Conservation (phyloP, 176 grass and related monocot species). For the Eragrostis curvula region DNA sequence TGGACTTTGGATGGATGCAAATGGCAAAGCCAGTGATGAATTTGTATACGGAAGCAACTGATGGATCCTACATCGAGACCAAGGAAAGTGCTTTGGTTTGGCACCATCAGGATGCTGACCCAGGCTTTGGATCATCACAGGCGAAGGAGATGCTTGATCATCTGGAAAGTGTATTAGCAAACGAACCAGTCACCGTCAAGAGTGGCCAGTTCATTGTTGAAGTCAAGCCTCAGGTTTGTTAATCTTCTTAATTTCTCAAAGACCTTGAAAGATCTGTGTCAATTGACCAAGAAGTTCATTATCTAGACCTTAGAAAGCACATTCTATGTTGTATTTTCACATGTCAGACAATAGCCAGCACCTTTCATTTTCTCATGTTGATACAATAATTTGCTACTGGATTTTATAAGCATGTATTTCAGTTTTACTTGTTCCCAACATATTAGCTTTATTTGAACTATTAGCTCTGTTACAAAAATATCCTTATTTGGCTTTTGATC, state of each 20-base stretch:
- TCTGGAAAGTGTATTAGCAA: constrained; percentile 92
- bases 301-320: not conserved
- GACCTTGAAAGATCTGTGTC: not conserved
- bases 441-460: not conserved
- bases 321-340: constrained; percentile 9
- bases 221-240: constrained; percentile 97
- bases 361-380: constrained; percentile 1
- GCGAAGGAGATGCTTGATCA: constrained; percentile 99
- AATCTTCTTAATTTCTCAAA: constrained; percentile 21
- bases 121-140: constrained; percentile 89
- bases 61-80: constrained; percentile 82
- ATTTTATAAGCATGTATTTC: not conserved
- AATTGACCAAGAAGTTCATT: constrained; percentile 21
- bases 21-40: constrained; percentile 97
- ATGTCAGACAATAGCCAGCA: constrained; percentile 5
- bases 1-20: constrained; percentile 92
- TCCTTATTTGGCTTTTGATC: not conserved
- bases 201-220: constrained; percentile 98
- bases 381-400: not conserved
- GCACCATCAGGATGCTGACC: constrained; percentile 97
- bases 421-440: constrained; percentile 18
- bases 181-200: constrained; percentile 95
- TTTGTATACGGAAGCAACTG: constrained; percentile 91
- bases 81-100: constrained; percentile 98
- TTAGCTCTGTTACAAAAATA: constrained; percentile 1